Conservation (phyloP, 108 stramenopile species). For the Skeletonema grethae region DNA sequence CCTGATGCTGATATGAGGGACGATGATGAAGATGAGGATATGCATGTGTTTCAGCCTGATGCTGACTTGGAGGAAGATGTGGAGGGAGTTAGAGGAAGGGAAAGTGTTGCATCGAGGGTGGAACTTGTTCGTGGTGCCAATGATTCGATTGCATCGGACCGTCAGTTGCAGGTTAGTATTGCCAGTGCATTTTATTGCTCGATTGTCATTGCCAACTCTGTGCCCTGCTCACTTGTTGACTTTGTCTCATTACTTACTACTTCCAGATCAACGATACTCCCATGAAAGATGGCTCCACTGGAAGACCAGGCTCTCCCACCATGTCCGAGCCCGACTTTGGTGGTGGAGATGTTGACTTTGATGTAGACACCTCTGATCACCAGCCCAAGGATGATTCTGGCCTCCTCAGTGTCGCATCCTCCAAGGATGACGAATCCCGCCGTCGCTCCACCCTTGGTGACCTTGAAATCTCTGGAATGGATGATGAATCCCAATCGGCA, state of each 20-base stretch:
- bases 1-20: conserved; percentile 76
- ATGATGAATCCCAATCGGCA: conserved; percentile 27
- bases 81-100: conserved; percentile 34
- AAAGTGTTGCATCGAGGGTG: conserved; percentile 63
- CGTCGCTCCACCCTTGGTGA: conserved; percentile 48
- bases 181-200: neutral
- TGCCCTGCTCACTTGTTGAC: neutral
- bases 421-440: conserved; percentile 57
- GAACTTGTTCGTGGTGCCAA: conserved; percentile 77
- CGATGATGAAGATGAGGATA: conserved; percentile 50
- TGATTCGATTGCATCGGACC: conserved; percentile 49
- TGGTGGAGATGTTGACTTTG: conserved; percentile 45
- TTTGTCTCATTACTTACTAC: neutral
- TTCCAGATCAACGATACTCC: conserved; percentile 46
- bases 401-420: conserved; percentile 40
- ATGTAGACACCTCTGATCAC: conserved; percentile 31
- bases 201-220: neutral
- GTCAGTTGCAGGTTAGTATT: conserved; percentile 52
- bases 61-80: conserved; percentile 35
- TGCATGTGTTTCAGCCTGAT: conserved; percentile 52
- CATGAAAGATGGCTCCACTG: conserved; percentile 15
- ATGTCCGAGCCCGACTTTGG: conserved; percentile 36
- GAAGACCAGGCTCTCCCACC: conserved; percentile 26
- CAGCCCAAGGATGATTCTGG: conserved; percentile 43
- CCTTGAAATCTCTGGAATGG: conserved; percentile 40